These are phyloP conservation scores for Limtongozyma cylindracea DNA, from an alignment of 805 yeast species.

Conservation along the genomic window DNA sequence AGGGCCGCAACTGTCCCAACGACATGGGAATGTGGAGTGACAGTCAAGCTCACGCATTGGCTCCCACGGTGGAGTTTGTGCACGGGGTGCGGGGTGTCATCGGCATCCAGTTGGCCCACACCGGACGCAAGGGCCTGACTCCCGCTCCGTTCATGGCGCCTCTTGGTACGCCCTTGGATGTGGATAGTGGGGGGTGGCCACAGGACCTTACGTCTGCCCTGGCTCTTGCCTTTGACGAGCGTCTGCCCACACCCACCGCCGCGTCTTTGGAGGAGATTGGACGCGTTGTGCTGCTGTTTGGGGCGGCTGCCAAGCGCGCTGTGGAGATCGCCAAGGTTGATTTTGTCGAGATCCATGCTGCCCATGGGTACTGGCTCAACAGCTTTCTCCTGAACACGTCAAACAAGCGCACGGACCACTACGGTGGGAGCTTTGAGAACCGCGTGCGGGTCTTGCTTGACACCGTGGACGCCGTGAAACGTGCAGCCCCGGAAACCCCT, in stretches of 20 bases:
- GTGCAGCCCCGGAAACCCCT: slow-evolving; percentile 23
- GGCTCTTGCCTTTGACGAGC: slow-evolving; percentile 4
- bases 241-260: slow-evolving; percentile 1
- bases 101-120: slow-evolving; percentile 25
- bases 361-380: slow-evolving; percentile 15
- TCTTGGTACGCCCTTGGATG: too few species aligned
- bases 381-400: slow-evolving; percentile 11
- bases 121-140: slow-evolving; percentile 16
- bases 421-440: slow-evolving; percentile 19
- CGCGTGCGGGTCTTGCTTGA: slow-evolving; percentile 15
- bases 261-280: neutral
- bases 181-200: too few species aligned
- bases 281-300: slow-evolving; percentile 1
- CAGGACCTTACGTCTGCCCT: too few species aligned
- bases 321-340: slow-evolving; percentile 14
- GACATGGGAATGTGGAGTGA: slow-evolving; percentile 7
- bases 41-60: neutral
- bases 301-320: slow-evolving; percentile 12
- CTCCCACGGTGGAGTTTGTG: slow-evolving; percentile 6
- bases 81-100: slow-evolving; percentile 17
- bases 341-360: slow-evolving; percentile 14
- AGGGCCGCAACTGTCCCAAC: too few species aligned
- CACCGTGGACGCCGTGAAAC: slow-evolving; percentile 18
- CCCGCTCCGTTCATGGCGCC: slow-evolving; percentile 2
- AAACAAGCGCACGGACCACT: slow-evolving; percentile 14